Evolutionary conservation across 176 grass and related monocot species (phyloP).

Genomic region (Oryza australiensis): DNA sequence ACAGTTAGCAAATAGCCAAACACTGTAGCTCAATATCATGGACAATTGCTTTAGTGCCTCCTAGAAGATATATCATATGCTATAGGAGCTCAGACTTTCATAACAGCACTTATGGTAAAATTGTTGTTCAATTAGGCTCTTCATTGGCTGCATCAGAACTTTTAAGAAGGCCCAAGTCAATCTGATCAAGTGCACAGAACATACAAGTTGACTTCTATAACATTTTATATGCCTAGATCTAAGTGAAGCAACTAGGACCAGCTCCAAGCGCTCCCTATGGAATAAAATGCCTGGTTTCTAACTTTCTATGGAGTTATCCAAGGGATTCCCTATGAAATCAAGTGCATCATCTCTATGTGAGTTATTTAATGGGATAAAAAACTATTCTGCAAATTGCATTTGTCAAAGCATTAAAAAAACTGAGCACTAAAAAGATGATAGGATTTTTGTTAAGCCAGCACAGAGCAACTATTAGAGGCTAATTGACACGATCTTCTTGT

Average conservation of each 20-base stretch:
- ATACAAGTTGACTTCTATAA: constrained; percentile 28
- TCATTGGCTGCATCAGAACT: constrained; percentile 18
- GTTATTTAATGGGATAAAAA: constrained; percentile 4
- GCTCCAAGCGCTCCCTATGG: constrained; percentile 5
- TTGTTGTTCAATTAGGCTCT: background rate
- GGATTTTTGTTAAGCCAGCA: background rate
- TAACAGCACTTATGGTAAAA: background rate
- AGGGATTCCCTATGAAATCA: constrained; percentile 25
- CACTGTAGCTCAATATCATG: background rate
- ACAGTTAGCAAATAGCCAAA: background rate
- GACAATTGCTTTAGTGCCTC: background rate
- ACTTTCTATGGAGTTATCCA: background rate
- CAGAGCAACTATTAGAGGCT: background rate
- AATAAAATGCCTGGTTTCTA: constrained; percentile 22
- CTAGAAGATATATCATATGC: constrained; percentile 7
- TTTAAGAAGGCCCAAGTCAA: background rate
- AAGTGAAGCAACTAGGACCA: constrained; percentile 12
- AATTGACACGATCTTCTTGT: background rate
- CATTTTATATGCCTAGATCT: constrained; percentile 14
- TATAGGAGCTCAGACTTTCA: background rate
- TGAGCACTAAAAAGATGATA: constrained; percentile 18
- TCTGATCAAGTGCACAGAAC: background rate
- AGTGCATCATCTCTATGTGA: background rate
- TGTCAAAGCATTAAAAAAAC: constrained; percentile 13
- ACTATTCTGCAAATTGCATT: background rate